phyloP scores from a whole-genome alignment of 2,329 filamentous ascomycete species.

The Pestalotiopsis sp. region DNA sequence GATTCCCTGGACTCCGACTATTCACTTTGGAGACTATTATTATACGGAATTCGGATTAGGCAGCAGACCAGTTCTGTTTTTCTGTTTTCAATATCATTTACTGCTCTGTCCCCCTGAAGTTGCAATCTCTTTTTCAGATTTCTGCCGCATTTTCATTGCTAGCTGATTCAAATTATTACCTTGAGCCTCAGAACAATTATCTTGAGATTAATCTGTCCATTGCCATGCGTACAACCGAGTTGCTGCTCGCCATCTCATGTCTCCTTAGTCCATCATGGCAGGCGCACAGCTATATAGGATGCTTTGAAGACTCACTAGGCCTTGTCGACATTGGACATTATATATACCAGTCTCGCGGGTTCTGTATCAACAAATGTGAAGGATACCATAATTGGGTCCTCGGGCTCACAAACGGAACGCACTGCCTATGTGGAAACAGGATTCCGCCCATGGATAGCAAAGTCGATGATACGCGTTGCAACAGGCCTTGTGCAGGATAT shows the following conservation, averaged over 20 bases:
- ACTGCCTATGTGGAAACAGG: slow-evolving; percentile 21
- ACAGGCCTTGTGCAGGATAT: slow-evolving; percentile 20
- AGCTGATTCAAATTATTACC: too few species aligned
- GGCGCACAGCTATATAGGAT: slow-evolving; percentile 16
- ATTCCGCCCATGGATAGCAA: slow-evolving; percentile 12
- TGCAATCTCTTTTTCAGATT: too few species aligned
- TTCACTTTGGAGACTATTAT: background rate
- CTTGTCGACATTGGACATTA: slow-evolving; percentile 5
- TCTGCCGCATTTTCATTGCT: too few species aligned
- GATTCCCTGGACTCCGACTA: background rate
- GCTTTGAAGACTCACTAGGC: slow-evolving; percentile 16
- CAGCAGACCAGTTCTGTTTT: too few species aligned
- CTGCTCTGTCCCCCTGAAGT: too few species aligned
- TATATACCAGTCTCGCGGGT: slow-evolving; percentile 18
- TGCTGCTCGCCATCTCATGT: background rate
- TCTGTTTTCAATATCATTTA: too few species aligned
- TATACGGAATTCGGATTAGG: too few species aligned
- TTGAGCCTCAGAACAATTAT: background rate
- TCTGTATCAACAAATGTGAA: slow-evolving; percentile 11
- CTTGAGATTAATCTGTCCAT: background rate
- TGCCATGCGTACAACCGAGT: background rate
- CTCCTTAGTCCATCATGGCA: background rate
- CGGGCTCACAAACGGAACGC: slow-evolving; percentile 20
- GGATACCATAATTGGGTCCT: slow-evolving; percentile 9
- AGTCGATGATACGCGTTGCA: slow-evolving; percentile 20